Percentiles rank a stretch among this genome's conserved stretches.
phyloP scores from a whole-genome alignment of 495 filamentous ascomycete species.

The Endocarpon pusillum region DNA sequence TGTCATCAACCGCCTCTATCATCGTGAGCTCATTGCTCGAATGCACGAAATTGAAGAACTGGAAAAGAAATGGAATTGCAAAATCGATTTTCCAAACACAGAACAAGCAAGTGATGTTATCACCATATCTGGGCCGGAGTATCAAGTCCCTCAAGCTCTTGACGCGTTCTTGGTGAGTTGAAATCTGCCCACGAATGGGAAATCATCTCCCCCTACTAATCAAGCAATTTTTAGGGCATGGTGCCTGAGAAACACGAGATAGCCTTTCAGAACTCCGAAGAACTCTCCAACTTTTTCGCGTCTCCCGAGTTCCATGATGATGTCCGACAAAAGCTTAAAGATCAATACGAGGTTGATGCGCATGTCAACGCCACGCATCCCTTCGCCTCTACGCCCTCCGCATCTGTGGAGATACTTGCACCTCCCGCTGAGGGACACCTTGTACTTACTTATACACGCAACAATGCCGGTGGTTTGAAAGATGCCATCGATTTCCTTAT shows the following conservation, averaged over 20 bases:
- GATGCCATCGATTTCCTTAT: slow-evolving; percentile 93
- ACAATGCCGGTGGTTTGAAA: slow-evolving; percentile 87
- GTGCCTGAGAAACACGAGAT: slow-evolving; percentile 92
- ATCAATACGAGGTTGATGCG: slow-evolving; percentile 79
- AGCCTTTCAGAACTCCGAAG: slow-evolving; percentile 53
- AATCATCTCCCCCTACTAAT: slow-evolving; percentile 8
- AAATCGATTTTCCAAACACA: slow-evolving; percentile 90
- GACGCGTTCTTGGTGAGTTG: slow-evolving; percentile 71
- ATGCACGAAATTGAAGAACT: slow-evolving; percentile 80
- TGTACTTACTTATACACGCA: slow-evolving; percentile 71
- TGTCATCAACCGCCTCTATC: slow-evolving; percentile 83
- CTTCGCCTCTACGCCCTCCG: slow-evolving; percentile 16
- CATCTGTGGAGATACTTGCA: slow-evolving; percentile 15
- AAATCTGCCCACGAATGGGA: background rate
- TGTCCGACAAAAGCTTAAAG: slow-evolving; percentile 66
- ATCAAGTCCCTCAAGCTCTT: slow-evolving; percentile 88
- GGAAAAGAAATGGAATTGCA: slow-evolving; percentile 98
- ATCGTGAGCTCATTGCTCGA: slow-evolving; percentile 78
- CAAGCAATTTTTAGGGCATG: slow-evolving; percentile 64
- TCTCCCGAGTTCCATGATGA: slow-evolving; percentile 61
- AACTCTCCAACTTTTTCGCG: slow-evolving; percentile 62
- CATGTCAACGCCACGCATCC: slow-evolving; percentile 39
- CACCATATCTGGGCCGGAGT: slow-evolving; percentile 86
- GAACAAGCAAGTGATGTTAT: slow-evolving; percentile 94
- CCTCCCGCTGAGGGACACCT: slow-evolving; percentile 33